Evolutionary conservation across 116 monocot genomes (phyloP), one percentile per base, ranked within the genome.

Genomic region (Posidonia oceanica): DNA sequence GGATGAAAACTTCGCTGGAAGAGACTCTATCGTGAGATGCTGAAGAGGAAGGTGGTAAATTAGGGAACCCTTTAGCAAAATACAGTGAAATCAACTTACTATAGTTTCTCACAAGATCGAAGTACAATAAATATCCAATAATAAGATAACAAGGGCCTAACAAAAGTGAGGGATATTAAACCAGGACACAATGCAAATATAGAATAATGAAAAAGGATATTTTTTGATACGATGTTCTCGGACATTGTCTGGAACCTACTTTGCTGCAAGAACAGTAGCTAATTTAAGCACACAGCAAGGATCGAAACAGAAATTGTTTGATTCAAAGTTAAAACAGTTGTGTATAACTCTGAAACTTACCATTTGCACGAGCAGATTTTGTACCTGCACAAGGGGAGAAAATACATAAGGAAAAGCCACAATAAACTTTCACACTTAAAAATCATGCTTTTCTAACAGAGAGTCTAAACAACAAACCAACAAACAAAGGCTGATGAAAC

Each of bases 181-280:
- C 17, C 14, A 66, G 8, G 20, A 42, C n/a, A 48, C 18, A 66
- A 10, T 36, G 14, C 5, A 54, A 54, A 37, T 52, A 15, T 14
- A 48, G 14, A 36, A 0, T 20, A 48, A 15, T 51, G 44, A 37
- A 65, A 70, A 85, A 91, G 88, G 91, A 91, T 91, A 91, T 91
- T 91, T 67, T 87, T 91, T 36, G 73, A 72, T 63, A 87, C 68
- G 67, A 91, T 85, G 73, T 71, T 79, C 71, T 85, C 85, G 39
- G 91, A 91, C 91, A 91, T 91, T 3, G 83, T 21, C 73, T 91
- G 85, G 67, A 91, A 91, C 76, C 88, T 83, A 41, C 71, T 72
- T 91, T 91, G 87, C 91, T 91, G 87, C 60, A 78, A 86, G 61
- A 36, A 61, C 7, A 2, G n/a, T 8, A 48, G 8, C 18, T 51